A percentile compares a stretch with the other conserved stretches of the same genome.
Conservation (phyloP, 352 stramenopile genomes). For the Achlya hypogyna region DNA sequence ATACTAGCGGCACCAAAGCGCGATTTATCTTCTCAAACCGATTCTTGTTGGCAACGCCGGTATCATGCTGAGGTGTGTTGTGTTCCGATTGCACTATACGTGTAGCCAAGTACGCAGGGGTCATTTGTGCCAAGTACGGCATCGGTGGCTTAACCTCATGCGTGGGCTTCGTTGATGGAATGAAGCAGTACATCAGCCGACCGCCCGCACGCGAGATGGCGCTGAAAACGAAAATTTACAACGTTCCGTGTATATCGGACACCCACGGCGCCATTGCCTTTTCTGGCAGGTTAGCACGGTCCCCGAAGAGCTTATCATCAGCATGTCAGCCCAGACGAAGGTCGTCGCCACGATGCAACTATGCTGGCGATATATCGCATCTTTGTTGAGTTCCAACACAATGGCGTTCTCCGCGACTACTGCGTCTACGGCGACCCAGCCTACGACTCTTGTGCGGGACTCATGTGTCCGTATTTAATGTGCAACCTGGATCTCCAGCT, state of each 20-base stretch:
- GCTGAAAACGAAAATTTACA: background rate
- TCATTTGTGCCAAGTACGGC: too few relatives aligned
- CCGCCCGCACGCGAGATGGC: background rate
- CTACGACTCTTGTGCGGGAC: background rate
- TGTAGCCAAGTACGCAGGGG: too few relatives aligned
- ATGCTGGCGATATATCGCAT: slow-evolving; percentile 2
- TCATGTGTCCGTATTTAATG: background rate
- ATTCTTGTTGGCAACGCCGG: too few relatives aligned
- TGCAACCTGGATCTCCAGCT: background rate
- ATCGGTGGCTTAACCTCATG: background rate
- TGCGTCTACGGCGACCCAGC: slow-evolving; percentile 5
- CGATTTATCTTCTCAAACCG: background rate
- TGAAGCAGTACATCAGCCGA: slow-evolving; percentile 7
- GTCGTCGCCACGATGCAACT: slow-evolving; percentile 5
- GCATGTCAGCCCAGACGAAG: slow-evolving; percentile 6
- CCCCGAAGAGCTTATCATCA: background rate
- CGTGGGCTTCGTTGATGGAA: slow-evolving; percentile 22
- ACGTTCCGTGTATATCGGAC: slow-evolving; percentile 13
- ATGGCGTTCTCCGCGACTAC: background rate
- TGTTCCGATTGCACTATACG: background rate
- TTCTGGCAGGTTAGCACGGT: background rate
- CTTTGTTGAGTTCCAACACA: background rate
- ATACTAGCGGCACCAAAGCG: background rate
- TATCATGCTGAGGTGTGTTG: too few relatives aligned
- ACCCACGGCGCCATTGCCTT: slow-evolving; percentile 10